Evolutionary conservation across 148 eudicot genomes (phyloP).

Genomic region (Dianthus caryophyllus): DNA sequence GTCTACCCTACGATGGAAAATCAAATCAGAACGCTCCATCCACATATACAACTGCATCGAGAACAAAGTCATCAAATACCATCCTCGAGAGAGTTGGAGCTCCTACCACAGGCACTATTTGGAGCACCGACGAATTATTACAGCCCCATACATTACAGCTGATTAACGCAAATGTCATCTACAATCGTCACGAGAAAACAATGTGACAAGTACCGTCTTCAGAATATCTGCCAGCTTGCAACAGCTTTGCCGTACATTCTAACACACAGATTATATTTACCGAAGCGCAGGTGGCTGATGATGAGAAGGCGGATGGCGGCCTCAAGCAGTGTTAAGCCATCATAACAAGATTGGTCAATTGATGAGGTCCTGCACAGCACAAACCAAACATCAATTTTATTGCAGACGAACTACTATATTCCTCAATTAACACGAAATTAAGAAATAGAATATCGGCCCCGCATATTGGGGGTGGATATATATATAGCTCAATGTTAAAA

Average conservation of each 20-base stretch:
- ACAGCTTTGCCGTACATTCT: neutral
- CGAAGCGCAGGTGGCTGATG: neutral
- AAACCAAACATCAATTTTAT: neutral
- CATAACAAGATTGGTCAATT: neutral
- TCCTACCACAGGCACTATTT: neutral
- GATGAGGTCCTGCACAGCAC: conserved; percentile 5
- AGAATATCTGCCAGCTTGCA: neutral
- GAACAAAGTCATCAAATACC: neutral
- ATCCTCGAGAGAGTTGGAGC: neutral
- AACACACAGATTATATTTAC: neutral
- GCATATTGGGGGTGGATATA: neutral
- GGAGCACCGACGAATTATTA: neutral
- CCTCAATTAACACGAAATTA: neutral
- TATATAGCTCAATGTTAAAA: neutral
- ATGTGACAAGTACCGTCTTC: neutral
- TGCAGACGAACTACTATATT: neutral
- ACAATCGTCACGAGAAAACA: neutral
- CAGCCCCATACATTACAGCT: neutral
- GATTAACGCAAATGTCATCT: neutral
- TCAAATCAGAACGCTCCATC: neutral
- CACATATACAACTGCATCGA: neutral
- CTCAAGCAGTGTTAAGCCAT: too few species aligned
- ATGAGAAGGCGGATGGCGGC: too few species aligned
- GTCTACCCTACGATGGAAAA: neutral
- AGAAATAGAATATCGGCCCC: neutral